phyloP scores from a whole-genome alignment of 2,329 filamentous ascomycete genomes.

The Drechslerella dactyloides region DNA sequence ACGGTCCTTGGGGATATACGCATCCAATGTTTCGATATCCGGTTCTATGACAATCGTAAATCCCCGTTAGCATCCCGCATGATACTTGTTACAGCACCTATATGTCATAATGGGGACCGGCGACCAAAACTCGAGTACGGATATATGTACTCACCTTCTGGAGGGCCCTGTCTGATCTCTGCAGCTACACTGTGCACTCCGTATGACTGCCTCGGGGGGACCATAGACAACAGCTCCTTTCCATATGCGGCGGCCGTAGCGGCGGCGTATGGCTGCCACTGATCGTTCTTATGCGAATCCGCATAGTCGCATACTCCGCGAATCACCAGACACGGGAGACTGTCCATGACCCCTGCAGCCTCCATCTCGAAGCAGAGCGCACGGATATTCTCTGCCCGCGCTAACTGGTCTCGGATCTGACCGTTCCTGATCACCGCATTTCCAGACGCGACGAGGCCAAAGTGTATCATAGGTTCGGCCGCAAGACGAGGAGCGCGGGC shows the following conservation, averaged over 20 bases:
- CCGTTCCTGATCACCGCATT: not conserved
- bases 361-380: not conserved
- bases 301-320: not conserved
- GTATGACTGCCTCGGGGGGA: not conserved
- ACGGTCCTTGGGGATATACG: not conserved
- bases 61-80: not conserved
- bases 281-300: not conserved
- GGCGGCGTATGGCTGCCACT: not conserved
- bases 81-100: not conserved
- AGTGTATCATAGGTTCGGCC: not conserved
- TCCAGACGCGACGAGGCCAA: not conserved
- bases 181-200: not conserved
- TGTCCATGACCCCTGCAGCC: too few species aligned
- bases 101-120: not conserved
- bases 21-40: not conserved
- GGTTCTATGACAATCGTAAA: not conserved
- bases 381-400: not conserved
- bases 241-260: not conserved
- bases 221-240: not conserved
- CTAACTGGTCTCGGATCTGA: not conserved
- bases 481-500: too few species aligned
- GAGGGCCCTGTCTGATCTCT: too few species aligned
- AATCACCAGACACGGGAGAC: not conserved
- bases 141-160: too few species aligned
- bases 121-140: not conserved